Conservation (phyloP, 805 yeast species). For the Vanderwaltozyma polyspora region DNA sequence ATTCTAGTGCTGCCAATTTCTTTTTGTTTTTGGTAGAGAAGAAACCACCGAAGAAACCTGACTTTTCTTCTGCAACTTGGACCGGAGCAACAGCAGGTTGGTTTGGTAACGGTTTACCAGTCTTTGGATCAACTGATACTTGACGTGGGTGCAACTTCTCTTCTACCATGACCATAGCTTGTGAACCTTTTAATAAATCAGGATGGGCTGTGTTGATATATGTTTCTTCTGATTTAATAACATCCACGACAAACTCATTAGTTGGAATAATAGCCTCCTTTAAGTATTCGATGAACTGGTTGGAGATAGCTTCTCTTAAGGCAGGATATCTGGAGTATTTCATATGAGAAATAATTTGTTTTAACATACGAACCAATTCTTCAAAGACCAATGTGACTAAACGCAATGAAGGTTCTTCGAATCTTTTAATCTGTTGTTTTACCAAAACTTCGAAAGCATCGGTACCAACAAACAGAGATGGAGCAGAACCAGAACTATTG, state of each 20-base stretch:
- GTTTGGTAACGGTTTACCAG: constrained; percentile 66
- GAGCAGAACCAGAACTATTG: constrained; percentile 93
- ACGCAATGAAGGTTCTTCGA: constrained; percentile 85
- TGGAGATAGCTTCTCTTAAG: constrained; percentile 75
- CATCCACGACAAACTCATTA: constrained; percentile 69
- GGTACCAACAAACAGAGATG: constrained; percentile 92
- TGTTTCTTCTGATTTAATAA: constrained; percentile 78
- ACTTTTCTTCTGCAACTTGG: constrained; percentile 32
- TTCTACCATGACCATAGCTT: constrained; percentile 84
- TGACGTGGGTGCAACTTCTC: constrained; percentile 70
- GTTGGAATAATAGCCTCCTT: constrained; percentile 78
- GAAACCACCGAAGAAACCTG: constrained; percentile 92
- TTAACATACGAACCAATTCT: constrained; percentile 82
- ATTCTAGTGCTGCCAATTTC: constrained; percentile 89
- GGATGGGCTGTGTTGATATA: constrained; percentile 98
- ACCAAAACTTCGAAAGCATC: constrained; percentile 94
- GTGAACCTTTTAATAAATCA: constrained; percentile 86
- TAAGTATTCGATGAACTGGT: constrained; percentile 66
- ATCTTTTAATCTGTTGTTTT: constrained; percentile 83
- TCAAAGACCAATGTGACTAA: constrained; percentile 87
- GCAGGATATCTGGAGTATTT: constrained; percentile 84
- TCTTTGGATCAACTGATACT: constrained; percentile 73
- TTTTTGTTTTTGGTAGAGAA: constrained; percentile 87
- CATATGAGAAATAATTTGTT: constrained; percentile 72
- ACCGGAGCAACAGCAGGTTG: constrained; percentile 23